Base-by-base conservation (phyloP, 2,329 filamentous ascomycete genomes). In the Paraconiothyrium sp. region DNA sequence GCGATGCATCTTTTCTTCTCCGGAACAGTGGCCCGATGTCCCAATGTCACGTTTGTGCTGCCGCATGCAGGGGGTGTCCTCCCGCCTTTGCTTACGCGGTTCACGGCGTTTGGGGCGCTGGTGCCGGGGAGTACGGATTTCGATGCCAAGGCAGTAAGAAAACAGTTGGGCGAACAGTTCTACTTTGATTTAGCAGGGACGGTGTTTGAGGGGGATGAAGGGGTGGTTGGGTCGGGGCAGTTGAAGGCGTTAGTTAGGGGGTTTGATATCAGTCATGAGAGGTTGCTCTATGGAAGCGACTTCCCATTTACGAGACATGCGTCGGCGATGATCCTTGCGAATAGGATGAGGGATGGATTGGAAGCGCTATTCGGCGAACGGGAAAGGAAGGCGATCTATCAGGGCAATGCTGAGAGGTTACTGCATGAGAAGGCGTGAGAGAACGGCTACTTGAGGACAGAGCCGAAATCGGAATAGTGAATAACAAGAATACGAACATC, bases 161-260 rank as follows among this genome's bases (percentile, higher is more conserved):
- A 67, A 47, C 76, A 77, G 39, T 68, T 83, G 16, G 66, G 69
- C 24, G 64, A 62, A 39, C 81, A 82, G 34, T 84, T 86, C 61
- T 86, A 80, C 69, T 85, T 86, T 61, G 85, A 86, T 67, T 68
- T 86, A 35, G 84, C 84, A 0, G 85, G 84, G 0, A 80, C 84
- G n/a, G 76, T 79, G 0, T 85, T 86, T 58, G 73, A 75, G 54
- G 72, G 72, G 3, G 64, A 75, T 52, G 72, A 72, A 4, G 64
- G 69, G 16, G 80, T 79, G 1, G 75, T 71, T 0, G 74, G 70
- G 0, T 54, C 61, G 7, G 76, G 82, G 11, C 84, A 86, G 71
- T 77, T 86, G 35, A 79, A 81, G 56, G 84, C 82, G 1, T 72
- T 86, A 58, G 68, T 86, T 16, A 68, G 81, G 13, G 77, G 81